Base-by-base conservation (phyloP, 257 asterid genomes). In the Rhazya stricta region DNA sequence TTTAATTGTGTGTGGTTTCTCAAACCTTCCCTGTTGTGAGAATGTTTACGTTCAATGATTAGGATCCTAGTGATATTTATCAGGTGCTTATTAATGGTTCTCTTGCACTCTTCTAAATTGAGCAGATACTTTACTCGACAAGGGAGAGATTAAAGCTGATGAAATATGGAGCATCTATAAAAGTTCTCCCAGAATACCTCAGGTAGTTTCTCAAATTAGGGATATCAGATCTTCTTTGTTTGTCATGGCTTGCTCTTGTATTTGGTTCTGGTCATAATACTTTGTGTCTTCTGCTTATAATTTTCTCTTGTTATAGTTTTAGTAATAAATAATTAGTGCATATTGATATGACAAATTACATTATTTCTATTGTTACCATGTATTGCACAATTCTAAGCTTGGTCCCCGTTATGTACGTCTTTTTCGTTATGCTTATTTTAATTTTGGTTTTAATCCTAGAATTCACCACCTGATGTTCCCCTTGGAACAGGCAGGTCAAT, bases 61-160 rank as follows among this genome's bases (percentile, higher is more conserved):
- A 34, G 5, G 27, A 56, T 12, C 50, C 50, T 39, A 45, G 21
- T 34, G 50, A 25, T 50, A 19, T 32, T 69, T 30, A 41, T 41
- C 50, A 67, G 66, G 53, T 73, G n/a, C 79, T 63, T 79, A 80
- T 56, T 74, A 79, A 83, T 75, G 51, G 68, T 78, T 48, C 67
- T 53, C 74, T 66, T 75, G n/a, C 74, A 62, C 67, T 73, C 81
- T 76, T 82, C 76, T 76, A 71, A 71, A 73, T 69, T 80, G 73
- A 74, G 81, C 91, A 94, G 99, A 94, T 85, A 85, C 87, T 80
- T 86, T 94, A 78, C 96, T 94, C 32, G 96, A 87, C 79, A 85
- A 85, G 72, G 99, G 96, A 66, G 97, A 94, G 88, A 87, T 92
- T 76, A 92, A 85, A 82, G 94, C 97, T 8, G 94, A 89, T 76